Evolutionary conservation across 1,284 basidiomycete species (phyloP), one percentile per base, ranked within the genome.

Genomic region (Ganoderma resinaceum): DNA sequence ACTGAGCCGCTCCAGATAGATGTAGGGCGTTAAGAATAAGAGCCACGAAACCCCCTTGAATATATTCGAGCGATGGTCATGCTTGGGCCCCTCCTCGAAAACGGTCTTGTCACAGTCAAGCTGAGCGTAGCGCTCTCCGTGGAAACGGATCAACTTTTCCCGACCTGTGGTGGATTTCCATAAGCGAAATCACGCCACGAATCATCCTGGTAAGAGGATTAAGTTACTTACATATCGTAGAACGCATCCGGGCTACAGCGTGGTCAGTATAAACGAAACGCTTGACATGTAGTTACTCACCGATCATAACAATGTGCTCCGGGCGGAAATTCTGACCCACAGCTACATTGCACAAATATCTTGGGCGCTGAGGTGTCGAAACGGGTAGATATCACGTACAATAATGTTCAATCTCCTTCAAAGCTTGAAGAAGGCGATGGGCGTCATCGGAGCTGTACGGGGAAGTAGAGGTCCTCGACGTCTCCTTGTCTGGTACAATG

Each of bases 71-170:
- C 23, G 58, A 40, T 60, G 35, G n/a, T 60, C n/a, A 14, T 40
- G 23, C 9, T 12, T 26, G 9, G 46, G 46, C 35, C 5, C 37
- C 37, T 42, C 58, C 37, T 38, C 23, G 37, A 38, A 60, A 23
- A 60, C 37, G 37, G 20, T 60, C 37, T 16, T 38, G 23, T 60
- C 58, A 16, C 52, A 71, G 73, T 12, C 72, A 0, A 78, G 53
- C 20, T 74, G 73, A 11, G 77, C 77, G 31, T 68, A 72, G 8
- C 49, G 71, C 26, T 74, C 68, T 3, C 77, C 77, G 37, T 76
- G 68, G 52, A 73, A 74, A 40, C 76, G 65, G 1, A 70, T 55
- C 33, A 76, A 72, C 20, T 67, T 60, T 9, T 73, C 73, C 12
- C 53, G 40, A 38, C 16, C 58, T 60, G 7, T 40, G 35, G 8